Evolutionary conservation across 2,329 filamentous ascomycete species (phyloP).

Genomic region (Venturia pyrina): DNA sequence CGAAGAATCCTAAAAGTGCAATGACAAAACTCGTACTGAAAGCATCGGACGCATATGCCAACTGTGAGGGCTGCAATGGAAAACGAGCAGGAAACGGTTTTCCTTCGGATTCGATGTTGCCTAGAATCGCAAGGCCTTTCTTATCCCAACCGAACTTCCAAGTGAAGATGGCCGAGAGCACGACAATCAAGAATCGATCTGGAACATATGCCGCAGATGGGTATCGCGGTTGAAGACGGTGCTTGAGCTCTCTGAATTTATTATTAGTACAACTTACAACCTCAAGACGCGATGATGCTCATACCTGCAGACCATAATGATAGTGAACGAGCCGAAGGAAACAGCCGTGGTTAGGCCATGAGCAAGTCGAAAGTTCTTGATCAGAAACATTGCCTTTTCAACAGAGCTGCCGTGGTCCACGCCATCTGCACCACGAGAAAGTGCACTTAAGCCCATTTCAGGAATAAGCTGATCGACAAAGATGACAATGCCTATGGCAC

Average conservation of each 20-base stretch:
- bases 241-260: constrained; percentile 61
- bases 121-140: constrained; percentile 73
- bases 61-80: constrained; percentile 67
- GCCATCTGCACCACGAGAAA: constrained; percentile 51
- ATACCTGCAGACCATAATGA: constrained; percentile 86
- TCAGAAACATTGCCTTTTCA: constrained; percentile 74
- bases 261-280: background rate
- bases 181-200: constrained; percentile 82
- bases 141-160: constrained; percentile 69
- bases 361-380: constrained; percentile 52
- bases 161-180: constrained; percentile 70
- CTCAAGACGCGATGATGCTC: constrained; percentile 17
- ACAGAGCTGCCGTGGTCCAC: constrained; percentile 76
- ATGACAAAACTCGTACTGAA: constrained; percentile 91
- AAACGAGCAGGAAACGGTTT: constrained; percentile 70
- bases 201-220: constrained; percentile 79
- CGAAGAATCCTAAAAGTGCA: constrained; percentile 93
- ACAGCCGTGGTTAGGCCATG: constrained; percentile 70
- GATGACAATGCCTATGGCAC: constrained; percentile 92
- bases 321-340: constrained; percentile 66
- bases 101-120: constrained; percentile 66
- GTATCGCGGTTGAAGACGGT: constrained; percentile 65
- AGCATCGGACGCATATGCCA: constrained; percentile 74
- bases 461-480: constrained; percentile 90
- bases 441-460: constrained; percentile 64